A percentile compares a stretch with the other conserved stretches of the same genome.
Conservation (phyloP, 73 alveolate genomes). For the Blepharisma stoltei region DNA sequence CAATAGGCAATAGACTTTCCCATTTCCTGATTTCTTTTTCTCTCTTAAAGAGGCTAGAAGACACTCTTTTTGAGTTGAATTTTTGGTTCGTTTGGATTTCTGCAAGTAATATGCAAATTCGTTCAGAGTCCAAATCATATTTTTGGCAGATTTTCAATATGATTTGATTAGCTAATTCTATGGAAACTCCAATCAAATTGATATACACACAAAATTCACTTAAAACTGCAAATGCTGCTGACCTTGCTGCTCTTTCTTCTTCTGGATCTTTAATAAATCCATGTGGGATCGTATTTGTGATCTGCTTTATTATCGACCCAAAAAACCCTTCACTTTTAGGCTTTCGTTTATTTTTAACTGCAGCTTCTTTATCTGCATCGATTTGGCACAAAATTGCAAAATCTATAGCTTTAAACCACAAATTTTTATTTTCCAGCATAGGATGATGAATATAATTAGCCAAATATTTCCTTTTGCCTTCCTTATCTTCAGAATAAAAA, state of each 20-base stretch:
- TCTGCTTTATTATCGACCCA: not conserved
- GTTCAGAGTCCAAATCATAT: slow-evolving; percentile 28
- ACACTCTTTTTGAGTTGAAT: too few species aligned
- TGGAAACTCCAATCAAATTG: slow-evolving; percentile 30
- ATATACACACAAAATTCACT: slow-evolving; percentile 29
- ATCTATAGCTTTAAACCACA: not conserved
- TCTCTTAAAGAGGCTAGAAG: too few species aligned
- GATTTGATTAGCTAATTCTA: slow-evolving; percentile 22
- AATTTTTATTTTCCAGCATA: not conserved
- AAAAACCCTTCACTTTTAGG: not conserved
- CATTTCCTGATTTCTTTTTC: too few species aligned
- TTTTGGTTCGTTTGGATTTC: slow-evolving; percentile 24
- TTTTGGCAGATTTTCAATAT: slow-evolving; percentile 31
- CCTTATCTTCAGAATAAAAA: not conserved
- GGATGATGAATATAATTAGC: not conserved
- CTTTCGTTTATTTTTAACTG: not conserved
- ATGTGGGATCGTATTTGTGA: not conserved
- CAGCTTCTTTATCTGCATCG: not conserved
- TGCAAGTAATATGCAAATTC: slow-evolving; percentile 14
- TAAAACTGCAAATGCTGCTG: slow-evolving; percentile 3
- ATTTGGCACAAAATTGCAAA: not conserved
- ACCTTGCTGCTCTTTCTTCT: not conserved
- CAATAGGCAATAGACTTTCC: too few species aligned
- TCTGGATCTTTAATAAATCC: not conserved
- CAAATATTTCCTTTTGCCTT: not conserved